Percentiles rank a stretch among this genome's conserved stretches.
These are phyloP conservation scores for Coprinopsis cinerea DNA, from an alignment of 768 basidiomycete species.

Conservation along the genomic window DNA sequence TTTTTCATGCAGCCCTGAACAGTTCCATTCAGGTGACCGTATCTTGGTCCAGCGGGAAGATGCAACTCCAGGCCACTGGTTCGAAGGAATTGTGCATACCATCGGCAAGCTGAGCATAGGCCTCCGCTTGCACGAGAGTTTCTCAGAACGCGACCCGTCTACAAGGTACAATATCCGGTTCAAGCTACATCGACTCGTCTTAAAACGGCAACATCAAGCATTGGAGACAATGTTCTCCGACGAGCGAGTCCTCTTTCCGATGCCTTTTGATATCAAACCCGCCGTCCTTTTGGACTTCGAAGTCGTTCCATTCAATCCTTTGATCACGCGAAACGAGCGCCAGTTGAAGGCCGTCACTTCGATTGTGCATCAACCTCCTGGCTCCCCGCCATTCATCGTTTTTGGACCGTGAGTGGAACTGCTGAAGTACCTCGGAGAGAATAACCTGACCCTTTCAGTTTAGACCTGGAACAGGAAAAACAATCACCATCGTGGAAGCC, in stretches of 20 bases:
- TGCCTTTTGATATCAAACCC: constrained; percentile 20
- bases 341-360: constrained; percentile 45
- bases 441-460: not conserved
- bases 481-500: constrained; percentile 55
- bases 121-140: constrained; percentile 42
- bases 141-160: constrained; percentile 28
- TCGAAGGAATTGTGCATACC: constrained; percentile 51
- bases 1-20: not conserved
- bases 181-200: constrained; percentile 48
- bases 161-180: constrained; percentile 48
- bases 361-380: constrained; percentile 36
- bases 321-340: constrained; percentile 39
- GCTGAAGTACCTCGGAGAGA: not conserved
- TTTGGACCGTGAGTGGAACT: constrained; percentile 52
- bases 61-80: constrained; percentile 42
- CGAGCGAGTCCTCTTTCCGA: constrained; percentile 48
- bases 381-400: constrained; percentile 50
- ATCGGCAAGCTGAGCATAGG: constrained; percentile 45
- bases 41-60: constrained; percentile 43
- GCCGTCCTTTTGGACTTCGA: not conserved
- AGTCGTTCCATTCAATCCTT: constrained; percentile 32
- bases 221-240: constrained; percentile 39
- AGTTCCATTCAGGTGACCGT: constrained; percentile 40
- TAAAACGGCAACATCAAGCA: constrained; percentile 57
- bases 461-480: constrained; percentile 65